Conservation (phyloP, 352 stramenopile genomes). For the Phytophthora cryptogea region DNA sequence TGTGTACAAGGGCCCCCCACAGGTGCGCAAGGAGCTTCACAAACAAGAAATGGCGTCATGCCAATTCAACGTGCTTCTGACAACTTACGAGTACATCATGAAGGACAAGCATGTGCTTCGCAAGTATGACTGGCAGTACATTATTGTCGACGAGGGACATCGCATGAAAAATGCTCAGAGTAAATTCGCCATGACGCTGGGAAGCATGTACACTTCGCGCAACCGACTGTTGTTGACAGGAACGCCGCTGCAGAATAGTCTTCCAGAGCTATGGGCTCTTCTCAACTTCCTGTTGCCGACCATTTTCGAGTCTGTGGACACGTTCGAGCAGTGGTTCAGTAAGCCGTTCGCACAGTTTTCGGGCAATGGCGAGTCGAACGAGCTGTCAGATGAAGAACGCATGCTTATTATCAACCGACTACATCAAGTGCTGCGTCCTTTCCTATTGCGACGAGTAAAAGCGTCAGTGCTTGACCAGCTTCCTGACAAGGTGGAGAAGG, state of each 20-base stretch:
- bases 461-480: conserved; percentile 86
- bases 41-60: conserved; percentile 83
- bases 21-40: conserved; percentile 84
- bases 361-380: conserved; percentile 76
- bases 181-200: conserved; percentile 90
- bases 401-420: conserved; percentile 90
- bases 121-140: conserved; percentile 92
- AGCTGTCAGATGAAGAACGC: conserved; percentile 87
- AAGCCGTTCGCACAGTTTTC: conserved; percentile 87
- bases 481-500: conserved; percentile 86
- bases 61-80: conserved; percentile 93
- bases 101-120: conserved; percentile 90
- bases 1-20: conserved; percentile 92
- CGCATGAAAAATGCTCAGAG: conserved; percentile 92
- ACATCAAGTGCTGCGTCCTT: conserved; percentile 86
- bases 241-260: conserved; percentile 97
- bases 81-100: conserved; percentile 95
- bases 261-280: conserved; percentile 93
- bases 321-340: conserved; percentile 92
- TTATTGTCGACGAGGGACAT: conserved; percentile 96
- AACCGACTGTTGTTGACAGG: conserved; percentile 97
- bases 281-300: conserved; percentile 93
- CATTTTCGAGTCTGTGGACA: conserved; percentile 91
- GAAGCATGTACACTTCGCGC: conserved; percentile 80
- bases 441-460: conserved; percentile 86